Conservation (phyloP, 2,329 filamentous ascomycete genomes). For the Penicillium capsulatum region DNA sequence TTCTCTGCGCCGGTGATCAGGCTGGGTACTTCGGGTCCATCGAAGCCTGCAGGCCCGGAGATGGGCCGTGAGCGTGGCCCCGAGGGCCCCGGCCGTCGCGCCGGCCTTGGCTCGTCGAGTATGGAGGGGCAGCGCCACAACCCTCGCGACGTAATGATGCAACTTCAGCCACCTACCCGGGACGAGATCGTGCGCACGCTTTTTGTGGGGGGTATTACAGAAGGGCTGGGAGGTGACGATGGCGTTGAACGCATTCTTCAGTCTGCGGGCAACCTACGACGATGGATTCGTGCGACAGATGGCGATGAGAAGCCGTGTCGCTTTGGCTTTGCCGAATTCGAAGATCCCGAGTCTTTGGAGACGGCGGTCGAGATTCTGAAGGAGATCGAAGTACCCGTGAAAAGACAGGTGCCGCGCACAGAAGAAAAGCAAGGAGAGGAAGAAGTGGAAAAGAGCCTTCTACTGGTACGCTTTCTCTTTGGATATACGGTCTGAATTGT, state of each 20-base stretch:
- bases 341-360: conserved; percentile 81
- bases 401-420: conserved; percentile 58
- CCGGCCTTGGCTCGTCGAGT: conserved; percentile 58
- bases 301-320: conserved; percentile 76
- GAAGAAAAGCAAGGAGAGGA: conserved; percentile 43
- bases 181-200: conserved; percentile 91
- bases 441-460: conserved; percentile 62
- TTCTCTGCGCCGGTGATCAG: conserved; percentile 96
- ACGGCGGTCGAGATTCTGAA: conserved; percentile 79
- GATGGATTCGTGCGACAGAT: conserved; percentile 77
- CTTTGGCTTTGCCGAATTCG: conserved; percentile 95
- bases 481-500: neutral
- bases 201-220: conserved; percentile 81
- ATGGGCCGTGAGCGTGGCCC: conserved; percentile 44
- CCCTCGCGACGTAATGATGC: conserved; percentile 64
- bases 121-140: conserved; percentile 64
- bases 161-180: conserved; percentile 73
- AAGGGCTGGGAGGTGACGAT: conserved; percentile 70
- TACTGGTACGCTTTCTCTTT: conserved; percentile 53
- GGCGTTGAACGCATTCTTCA: conserved; percentile 73
- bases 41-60: conserved; percentile 54
- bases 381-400: conserved; percentile 74
- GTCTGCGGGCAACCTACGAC: conserved; percentile 71
- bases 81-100: conserved; percentile 47
- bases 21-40: conserved; percentile 67